These are phyloP conservation scores for Starmerella vaccinii DNA, from an alignment of 805 yeast species.

Conservation along the genomic window DNA sequence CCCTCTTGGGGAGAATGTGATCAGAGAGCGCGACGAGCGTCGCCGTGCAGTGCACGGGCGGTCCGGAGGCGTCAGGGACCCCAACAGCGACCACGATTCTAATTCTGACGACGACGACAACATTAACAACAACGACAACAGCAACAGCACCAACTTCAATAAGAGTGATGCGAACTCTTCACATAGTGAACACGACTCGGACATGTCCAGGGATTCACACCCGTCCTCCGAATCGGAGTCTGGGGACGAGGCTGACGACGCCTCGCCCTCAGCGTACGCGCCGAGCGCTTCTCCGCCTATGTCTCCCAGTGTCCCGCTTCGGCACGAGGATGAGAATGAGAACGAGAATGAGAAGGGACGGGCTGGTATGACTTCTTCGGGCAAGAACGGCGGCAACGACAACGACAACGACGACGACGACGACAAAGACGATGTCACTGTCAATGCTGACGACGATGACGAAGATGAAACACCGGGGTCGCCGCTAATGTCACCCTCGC, in stretches of 20 bases:
- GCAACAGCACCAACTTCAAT: no score
- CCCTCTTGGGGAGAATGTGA: conserved; percentile 55
- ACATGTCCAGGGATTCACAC: neutral
- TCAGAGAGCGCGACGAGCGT: conserved; percentile 56
- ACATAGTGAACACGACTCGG: neutral
- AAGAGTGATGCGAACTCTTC: neutral
- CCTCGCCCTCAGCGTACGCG: neutral
- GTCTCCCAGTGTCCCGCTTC: conserved; percentile 6
- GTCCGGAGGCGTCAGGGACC: neutral
- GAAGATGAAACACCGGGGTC: conserved; percentile 1
- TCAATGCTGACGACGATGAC: neutral
- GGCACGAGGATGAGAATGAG: neutral
- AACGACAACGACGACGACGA: neutral
- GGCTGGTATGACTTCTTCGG: no score
- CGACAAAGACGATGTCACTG: neutral
- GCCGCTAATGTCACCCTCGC: conserved; percentile 15
- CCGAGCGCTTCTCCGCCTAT: conserved; percentile 6
- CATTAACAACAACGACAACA: no score
- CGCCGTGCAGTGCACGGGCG: conserved; percentile 33
- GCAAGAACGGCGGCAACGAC: neutral
- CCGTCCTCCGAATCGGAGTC: neutral
- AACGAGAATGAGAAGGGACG: neutral
- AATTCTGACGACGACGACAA: neutral
- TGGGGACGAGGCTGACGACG: neutral
- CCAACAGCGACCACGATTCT: neutral